Evolutionary conservation across 306 rosid genomes (phyloP).

Genomic region (Lathyrus oleraceus): DNA sequence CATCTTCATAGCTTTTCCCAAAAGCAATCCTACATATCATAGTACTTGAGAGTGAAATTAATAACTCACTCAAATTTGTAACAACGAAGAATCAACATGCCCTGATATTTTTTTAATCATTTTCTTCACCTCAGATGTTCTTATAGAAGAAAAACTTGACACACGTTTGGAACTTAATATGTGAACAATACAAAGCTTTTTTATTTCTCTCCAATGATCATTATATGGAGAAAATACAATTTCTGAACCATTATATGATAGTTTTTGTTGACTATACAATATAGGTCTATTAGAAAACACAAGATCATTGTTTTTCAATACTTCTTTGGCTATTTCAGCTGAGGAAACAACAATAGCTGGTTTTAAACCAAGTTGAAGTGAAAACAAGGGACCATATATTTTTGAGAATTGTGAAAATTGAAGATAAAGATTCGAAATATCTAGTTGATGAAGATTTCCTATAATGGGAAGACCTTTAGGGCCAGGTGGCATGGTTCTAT

Average conservation of each 20-base stretch:
- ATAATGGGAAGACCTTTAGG: conserved; percentile 52
- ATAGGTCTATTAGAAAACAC: conserved; percentile 28
- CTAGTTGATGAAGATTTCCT: conserved; percentile 47
- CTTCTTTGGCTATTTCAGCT: conserved; percentile 1
- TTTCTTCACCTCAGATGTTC: conserved; percentile 16
- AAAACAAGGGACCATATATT: conserved; percentile 44
- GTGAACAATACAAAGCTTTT: neutral
- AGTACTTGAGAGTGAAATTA: neutral
- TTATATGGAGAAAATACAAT: neutral
- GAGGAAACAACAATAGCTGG: conserved; percentile 30
- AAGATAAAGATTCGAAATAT: neutral
- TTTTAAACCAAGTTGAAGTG: conserved; percentile 36
- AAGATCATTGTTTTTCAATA: conserved; percentile 28
- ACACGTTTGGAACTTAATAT: conserved; percentile 13
- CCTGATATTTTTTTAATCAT: neutral
- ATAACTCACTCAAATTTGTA: neutral
- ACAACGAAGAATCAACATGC: neutral
- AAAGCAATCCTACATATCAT: conserved; percentile 5
- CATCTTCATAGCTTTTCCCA: conserved; percentile 24
- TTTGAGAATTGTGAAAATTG: conserved; percentile 31
- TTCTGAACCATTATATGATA: conserved; percentile 36
- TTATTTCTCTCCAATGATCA: neutral
- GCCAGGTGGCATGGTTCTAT: conserved; percentile 24
- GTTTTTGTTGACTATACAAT: neutral
- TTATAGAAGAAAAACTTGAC: conserved; percentile 7